Evolutionary conservation across 2,329 filamentous ascomycete species (phyloP).

Genomic region (Arthrobotrys sphaeroides): DNA sequence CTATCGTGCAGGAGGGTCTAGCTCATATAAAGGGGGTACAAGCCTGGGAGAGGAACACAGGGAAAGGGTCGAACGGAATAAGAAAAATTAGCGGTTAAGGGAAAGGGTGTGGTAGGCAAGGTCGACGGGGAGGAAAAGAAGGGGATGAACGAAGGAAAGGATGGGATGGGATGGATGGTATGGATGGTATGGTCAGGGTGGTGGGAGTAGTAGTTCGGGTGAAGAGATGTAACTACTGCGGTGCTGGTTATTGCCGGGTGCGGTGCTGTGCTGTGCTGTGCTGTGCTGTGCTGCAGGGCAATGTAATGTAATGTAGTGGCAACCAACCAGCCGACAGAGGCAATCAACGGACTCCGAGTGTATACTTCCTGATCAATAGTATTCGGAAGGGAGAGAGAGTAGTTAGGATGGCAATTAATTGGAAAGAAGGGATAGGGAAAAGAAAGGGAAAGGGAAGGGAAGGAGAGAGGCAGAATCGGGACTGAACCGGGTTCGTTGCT

Average conservation of each 20-base stretch:
- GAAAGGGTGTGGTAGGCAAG: slow-evolving; percentile 27
- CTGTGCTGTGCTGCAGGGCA: background rate
- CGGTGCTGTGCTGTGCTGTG: background rate
- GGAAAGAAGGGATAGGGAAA: background rate
- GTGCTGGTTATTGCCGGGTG: too few species aligned
- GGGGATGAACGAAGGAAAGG: slow-evolving; percentile 6
- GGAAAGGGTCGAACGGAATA: slow-evolving; percentile 4
- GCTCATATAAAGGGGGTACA: slow-evolving; percentile 33
- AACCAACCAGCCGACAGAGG: too few species aligned
- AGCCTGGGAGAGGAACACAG: slow-evolving; percentile 27
- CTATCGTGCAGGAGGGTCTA: slow-evolving; percentile 18
- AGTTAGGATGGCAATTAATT: too few species aligned
- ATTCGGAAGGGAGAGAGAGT: background rate
- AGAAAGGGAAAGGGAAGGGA: background rate
- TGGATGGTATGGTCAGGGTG: background rate
- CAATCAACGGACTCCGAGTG: too few species aligned
- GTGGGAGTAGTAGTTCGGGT: background rate
- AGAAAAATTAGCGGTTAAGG: slow-evolving; percentile 26
- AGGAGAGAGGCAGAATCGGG: background rate
- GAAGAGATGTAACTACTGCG: background rate
- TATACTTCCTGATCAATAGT: too few species aligned
- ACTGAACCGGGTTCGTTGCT: background rate
- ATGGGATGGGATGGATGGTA: background rate
- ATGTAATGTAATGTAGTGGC: too few species aligned
- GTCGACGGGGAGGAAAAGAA: too few species aligned